phyloP scores from a whole-genome alignment of 495 filamentous ascomycete genomes.

The Aspergillus sclerotioniger region DNA sequence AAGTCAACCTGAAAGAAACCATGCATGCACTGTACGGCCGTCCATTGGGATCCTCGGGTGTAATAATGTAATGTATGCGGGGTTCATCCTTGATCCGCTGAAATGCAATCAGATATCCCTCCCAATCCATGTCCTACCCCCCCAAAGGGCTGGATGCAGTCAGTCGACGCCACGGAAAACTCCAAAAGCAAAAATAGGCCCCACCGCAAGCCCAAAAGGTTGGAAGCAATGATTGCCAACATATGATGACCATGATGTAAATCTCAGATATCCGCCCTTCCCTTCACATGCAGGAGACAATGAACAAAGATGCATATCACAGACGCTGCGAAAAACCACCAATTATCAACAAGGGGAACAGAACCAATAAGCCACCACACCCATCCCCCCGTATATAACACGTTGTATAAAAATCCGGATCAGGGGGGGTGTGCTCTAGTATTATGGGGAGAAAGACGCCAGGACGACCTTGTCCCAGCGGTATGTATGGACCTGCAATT shows the following conservation, averaged over 20 bases:
- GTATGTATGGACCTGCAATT: not conserved
- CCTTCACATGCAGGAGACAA: conserved; percentile 12
- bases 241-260: not conserved
- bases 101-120: conserved; percentile 22
- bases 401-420: conserved; percentile 16
- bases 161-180: conserved; percentile 11
- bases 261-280: conserved; percentile 15
- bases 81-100: conserved; percentile 18
- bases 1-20: too few relatives aligned
- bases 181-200: conserved; percentile 3
- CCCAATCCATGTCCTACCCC: conserved; percentile 9
- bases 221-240: conserved; percentile 2
- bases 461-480: not conserved
- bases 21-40: conserved; percentile 6
- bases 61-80: conserved; percentile 11
- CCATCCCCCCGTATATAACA: conserved; percentile 5
- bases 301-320: conserved; percentile 3
- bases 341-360: conserved; percentile 5
- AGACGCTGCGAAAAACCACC: conserved; percentile 9
- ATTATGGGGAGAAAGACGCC: not conserved
- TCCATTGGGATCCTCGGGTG: conserved; percentile 1
- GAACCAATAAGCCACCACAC: conserved; percentile 15
- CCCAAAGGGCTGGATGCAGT: conserved; percentile 1
- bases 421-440: not conserved
- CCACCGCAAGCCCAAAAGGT: not conserved